Percentiles rank a stretch among this genome's conserved stretches.
These are phyloP conservation scores for Coelastrella sp. DNA, from an alignment of 139 green algal species.

Conservation along the genomic window DNA sequence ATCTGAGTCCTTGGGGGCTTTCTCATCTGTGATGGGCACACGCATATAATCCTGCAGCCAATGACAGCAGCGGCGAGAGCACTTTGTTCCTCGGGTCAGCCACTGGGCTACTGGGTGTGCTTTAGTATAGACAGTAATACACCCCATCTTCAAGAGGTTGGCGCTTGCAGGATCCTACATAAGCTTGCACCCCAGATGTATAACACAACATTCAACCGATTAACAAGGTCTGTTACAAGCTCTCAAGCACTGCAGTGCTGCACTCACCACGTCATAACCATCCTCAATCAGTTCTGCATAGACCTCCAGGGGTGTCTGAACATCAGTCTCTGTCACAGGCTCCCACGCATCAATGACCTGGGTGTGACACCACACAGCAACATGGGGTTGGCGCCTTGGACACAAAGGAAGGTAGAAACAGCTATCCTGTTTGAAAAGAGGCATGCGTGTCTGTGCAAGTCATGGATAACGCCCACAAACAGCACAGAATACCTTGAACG, in stretches of 20 bases:
- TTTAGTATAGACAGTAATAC: no score
- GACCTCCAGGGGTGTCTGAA: constrained; percentile 93
- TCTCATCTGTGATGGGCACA: constrained; percentile 96
- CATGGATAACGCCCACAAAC: no score
- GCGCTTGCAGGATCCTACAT: no score
- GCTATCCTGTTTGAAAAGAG: no score
- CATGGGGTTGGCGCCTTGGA: neutral
- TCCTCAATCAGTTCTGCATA: constrained; percentile 72
- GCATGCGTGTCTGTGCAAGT: no score
- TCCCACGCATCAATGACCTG: constrained; percentile 63
- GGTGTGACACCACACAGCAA: neutral
- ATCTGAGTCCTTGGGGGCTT: constrained; percentile 90
- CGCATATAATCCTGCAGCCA: constrained; percentile 86
- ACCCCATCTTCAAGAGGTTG: no score
- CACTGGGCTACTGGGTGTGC: no score
- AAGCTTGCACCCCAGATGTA: neutral
- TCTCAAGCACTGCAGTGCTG: neutral
- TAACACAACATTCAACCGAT: neutral
- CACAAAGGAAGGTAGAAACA: neutral
- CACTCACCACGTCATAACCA: constrained; percentile 57
- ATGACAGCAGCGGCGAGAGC: neutral
- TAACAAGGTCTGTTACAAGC: no score
- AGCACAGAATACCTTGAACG: no score
- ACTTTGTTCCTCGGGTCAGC: neutral
- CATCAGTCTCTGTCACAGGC: constrained; percentile 83